Percentiles rank a stretch among this genome's conserved stretches.
Evolutionary conservation across 2,329 filamentous ascomycete species (phyloP).

Genomic region (Parasarocladium wereldwijsianum): DNA sequence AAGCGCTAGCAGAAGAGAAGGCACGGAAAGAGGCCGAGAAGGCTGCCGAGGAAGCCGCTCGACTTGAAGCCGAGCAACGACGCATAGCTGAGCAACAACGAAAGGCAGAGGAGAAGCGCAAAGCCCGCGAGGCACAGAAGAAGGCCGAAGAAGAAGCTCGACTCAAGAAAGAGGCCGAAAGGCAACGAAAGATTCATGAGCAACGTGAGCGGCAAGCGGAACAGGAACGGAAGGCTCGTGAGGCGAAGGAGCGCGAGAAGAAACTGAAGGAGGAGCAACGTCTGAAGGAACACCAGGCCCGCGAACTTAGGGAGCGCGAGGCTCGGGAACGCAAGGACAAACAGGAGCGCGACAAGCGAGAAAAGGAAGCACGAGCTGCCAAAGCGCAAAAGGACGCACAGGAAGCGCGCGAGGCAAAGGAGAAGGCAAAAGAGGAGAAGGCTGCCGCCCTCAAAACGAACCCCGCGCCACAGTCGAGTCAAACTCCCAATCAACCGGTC

Average conservation of each 20-base stretch:
- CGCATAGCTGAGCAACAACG: conserved; percentile 66
- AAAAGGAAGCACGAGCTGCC: conserved; percentile 39
- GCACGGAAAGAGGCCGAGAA: conserved; percentile 78
- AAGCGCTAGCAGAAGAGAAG: conserved; percentile 80
- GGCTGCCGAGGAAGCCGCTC: conserved; percentile 70
- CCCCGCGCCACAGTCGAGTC: conserved; percentile 13
- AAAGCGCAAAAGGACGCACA: conserved; percentile 45
- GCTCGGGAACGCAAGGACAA: conserved; percentile 47
- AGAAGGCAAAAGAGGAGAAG: conserved; percentile 56
- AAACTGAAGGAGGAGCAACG: conserved; percentile 73
- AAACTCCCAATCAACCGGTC: conserved; percentile 13
- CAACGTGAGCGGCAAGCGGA: conserved; percentile 78
- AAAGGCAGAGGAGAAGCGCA: conserved; percentile 79
- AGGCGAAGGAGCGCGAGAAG: conserved; percentile 55
- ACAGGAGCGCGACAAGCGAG: conserved; percentile 46
- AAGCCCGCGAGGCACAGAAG: conserved; percentile 80
- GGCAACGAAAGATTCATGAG: conserved; percentile 62
- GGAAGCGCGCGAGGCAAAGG: conserved; percentile 31
- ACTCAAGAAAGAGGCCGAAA: conserved; percentile 71
- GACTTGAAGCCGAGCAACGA: conserved; percentile 61
- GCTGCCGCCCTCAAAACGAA: conserved; percentile 15
- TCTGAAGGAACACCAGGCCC: conserved; percentile 63
- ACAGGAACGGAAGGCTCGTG: conserved; percentile 61
- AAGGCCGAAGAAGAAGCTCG: conserved; percentile 85
- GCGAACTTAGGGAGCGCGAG: conserved; percentile 58